phyloP scores from a whole-genome alignment of 306 rosid genomes.

The Pyrus bretschneideri region DNA sequence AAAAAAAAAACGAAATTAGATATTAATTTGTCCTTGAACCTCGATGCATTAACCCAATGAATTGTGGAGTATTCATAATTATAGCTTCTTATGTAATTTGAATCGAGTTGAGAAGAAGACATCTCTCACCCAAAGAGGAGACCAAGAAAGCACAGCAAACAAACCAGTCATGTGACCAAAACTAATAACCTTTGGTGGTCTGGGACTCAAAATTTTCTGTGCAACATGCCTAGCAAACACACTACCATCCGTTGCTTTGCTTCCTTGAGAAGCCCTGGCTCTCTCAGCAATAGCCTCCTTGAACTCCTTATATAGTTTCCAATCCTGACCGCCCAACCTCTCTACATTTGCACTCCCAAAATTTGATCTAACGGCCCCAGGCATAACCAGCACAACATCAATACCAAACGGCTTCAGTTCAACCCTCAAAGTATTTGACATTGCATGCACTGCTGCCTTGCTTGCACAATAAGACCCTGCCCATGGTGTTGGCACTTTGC shows the following conservation, averaged over 20 bases:
- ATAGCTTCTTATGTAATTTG: conserved; percentile 36
- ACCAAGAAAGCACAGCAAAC: conserved; percentile 60
- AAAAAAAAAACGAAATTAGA: too few species aligned
- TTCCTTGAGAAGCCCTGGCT: conserved; percentile 72
- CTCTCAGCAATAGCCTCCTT: conserved; percentile 51
- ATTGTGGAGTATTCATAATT: not conserved
- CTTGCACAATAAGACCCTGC: conserved; percentile 74
- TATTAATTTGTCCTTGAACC: too few species aligned
- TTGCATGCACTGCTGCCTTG: conserved; percentile 61
- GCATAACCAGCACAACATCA: conserved; percentile 58
- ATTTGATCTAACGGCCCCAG: conserved; percentile 71
- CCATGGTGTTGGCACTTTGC: conserved; percentile 72
- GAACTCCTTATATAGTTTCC: conserved; percentile 62
- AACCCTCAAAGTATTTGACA: conserved; percentile 53
- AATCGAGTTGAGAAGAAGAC: conserved; percentile 54
- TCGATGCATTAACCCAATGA: not conserved
- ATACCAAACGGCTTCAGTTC: conserved; percentile 71
- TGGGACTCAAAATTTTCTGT: conserved; percentile 38
- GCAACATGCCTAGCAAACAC: conserved; percentile 65
- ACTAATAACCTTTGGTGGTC: conserved; percentile 55
- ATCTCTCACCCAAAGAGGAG: conserved; percentile 76
- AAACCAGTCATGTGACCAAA: conserved; percentile 70
- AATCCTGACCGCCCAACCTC: conserved; percentile 29
- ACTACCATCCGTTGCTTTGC: conserved; percentile 49
- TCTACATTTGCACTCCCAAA: conserved; percentile 50